Percentiles rank a stretch among this genome's conserved stretches.
These are phyloP conservation scores for Penicillium turbatum DNA, from an alignment of 495 filamentous ascomycete genomes.

Conservation along the genomic window DNA sequence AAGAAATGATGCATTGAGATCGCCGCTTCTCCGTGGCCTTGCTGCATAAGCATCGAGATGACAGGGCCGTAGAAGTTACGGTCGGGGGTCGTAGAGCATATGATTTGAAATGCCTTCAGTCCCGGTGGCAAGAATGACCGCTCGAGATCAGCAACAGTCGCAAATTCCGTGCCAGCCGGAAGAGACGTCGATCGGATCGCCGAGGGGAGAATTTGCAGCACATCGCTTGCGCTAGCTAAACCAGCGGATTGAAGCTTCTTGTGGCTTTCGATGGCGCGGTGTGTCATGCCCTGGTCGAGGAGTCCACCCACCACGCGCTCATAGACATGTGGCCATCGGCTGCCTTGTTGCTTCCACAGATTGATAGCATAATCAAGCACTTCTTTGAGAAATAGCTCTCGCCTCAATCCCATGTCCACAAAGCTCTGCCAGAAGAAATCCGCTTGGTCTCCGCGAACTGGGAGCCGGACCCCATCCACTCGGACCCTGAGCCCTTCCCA, in stretches of 20 bases:
- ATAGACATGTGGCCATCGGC: constrained; percentile 48
- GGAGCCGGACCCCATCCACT: constrained; percentile 40
- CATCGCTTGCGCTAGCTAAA: constrained; percentile 28
- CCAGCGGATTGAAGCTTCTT: constrained; percentile 32
- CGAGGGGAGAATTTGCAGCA: constrained; percentile 34
- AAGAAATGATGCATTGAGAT: constrained; percentile 58
- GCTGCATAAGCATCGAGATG: constrained; percentile 52
- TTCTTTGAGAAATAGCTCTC: constrained; percentile 45
- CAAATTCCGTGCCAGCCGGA: constrained; percentile 3
- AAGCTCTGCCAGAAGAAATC: constrained; percentile 56
- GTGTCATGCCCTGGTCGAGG: constrained; percentile 31
- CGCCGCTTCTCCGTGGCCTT: constrained; percentile 47
- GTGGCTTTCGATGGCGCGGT: constrained; percentile 48
- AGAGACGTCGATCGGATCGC: constrained; percentile 17
- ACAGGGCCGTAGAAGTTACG: constrained; percentile 57
- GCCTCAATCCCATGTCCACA: constrained; percentile 44
- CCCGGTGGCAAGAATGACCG: constrained; percentile 14
- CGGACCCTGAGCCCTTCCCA: constrained; percentile 57
- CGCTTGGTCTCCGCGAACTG: constrained; percentile 44
- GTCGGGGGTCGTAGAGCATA: constrained; percentile 37
- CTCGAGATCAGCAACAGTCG: background rate
- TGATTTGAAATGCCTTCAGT: constrained; percentile 44
- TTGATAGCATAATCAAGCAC: constrained; percentile 53
- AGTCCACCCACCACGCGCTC: constrained; percentile 44
- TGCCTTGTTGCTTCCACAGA: constrained; percentile 41